Base-by-base conservation (phyloP, 2,329 filamentous ascomycete genomes). In the Xylaria sp. region DNA sequence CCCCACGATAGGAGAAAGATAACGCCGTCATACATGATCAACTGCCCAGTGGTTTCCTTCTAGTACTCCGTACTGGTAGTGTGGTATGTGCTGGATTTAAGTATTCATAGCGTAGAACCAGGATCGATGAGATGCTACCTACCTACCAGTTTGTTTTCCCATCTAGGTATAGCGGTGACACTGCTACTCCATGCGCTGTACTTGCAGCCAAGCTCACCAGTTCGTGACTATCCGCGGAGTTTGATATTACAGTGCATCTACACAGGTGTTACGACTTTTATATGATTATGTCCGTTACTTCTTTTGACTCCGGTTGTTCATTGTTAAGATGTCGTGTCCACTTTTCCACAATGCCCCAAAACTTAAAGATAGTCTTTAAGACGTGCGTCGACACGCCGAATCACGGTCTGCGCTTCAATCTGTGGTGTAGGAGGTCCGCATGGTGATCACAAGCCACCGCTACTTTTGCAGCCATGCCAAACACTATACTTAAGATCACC, bases 1-100 rank as follows among this genome's bases (percentile, higher is more conserved):
- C 54, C 62, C 28, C 18, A 61, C 55, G 23, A 65, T 58, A 68
- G n/a, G 48, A 64, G 39, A 36, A 28, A 18, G 36, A 62, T 23
- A 61, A 61, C 28, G 46, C 41, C 49, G 33, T 10, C 4, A n/a
- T 25, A 25, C 46, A 49, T 51, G 8, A 36, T 55, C 46, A 57
- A 62, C 41, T 59, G 15, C n/a, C n/a, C n/a, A n/a, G n/a, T n/a
- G 60, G 36, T 58, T 58, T n/a, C 48, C 62, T 49, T 31, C 33
- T n/a, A 55, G 9, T n/a, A 46, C n/a, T 18, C 18, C 15, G 18
- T 46, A n/a, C 6, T n/a, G 5, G 18, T 15, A 18, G 6, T 18
- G n/a, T 36, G 10, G 52, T 36, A n/a, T 33, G 20, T 55, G 33
- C 52, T 36, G 2, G 20, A 51, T 55, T 33, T 31, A 61, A 49